These are phyloP conservation scores for Apiospora aurea DNA, from an alignment of 2,329 filamentous ascomycete species.

Conservation along the genomic window DNA sequence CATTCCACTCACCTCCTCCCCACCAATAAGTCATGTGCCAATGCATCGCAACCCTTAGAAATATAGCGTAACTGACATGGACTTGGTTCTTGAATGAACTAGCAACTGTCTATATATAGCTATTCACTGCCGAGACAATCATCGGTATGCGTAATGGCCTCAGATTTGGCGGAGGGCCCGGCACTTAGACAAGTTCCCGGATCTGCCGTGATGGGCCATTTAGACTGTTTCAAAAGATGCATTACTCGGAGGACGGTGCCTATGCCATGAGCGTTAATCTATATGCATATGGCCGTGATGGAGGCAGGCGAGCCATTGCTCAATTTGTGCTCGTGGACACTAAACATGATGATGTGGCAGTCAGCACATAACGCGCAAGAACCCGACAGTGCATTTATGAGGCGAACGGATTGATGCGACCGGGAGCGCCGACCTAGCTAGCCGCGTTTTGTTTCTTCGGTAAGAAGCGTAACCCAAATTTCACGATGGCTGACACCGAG, in stretches of 20 bases:
- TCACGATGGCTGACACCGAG: not conserved
- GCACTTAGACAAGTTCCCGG: not conserved
- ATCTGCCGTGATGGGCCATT: not conserved
- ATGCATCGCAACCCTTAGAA: too few species aligned
- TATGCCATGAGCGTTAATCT: not conserved
- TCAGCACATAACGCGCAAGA: not conserved
- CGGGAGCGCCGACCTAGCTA: slow-evolving; percentile 13
- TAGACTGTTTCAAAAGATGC: not conserved
- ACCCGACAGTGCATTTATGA: not conserved
- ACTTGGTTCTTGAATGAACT: not conserved
- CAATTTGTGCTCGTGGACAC: not conserved
- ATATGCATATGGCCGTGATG: not conserved
- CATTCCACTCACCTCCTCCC: too few species aligned
- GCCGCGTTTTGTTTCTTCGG: not conserved
- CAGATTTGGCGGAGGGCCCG: not conserved
- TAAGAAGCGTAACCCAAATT: not conserved
- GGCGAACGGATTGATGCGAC: not conserved
- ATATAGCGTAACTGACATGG: not conserved
- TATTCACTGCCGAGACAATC: not conserved
- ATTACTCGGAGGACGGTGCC: not conserved
- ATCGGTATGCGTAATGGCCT: too few species aligned
- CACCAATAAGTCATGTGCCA: too few species aligned
- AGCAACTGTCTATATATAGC: not conserved
- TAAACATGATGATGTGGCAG: not conserved
- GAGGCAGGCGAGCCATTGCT: not conserved